Base-by-base conservation (phyloP, 75 land plant species). In the Pinus taeda region DNA sequence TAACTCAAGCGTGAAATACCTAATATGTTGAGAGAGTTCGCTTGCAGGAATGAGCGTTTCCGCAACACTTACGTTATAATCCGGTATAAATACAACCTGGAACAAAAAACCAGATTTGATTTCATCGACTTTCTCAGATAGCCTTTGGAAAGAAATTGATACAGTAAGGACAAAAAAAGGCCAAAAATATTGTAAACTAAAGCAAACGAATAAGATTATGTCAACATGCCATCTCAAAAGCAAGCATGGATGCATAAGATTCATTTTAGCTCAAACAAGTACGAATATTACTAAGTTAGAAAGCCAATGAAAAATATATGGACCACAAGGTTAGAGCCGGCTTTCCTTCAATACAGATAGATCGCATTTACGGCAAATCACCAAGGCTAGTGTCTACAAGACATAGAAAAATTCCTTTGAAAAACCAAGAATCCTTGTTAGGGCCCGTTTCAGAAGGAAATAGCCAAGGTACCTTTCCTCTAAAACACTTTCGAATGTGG, bases 11-110 rank as follows among this genome's bases (percentile, higher is more conserved):
- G 7, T 24, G 3, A 73, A 57, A 56, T 81, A 97, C 99, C 99
- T 97, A 84, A 97, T 97, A 73, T 97, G 99, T 70, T 97, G 93
- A 39, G 99, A 97, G 15, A 97, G 85, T 77, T 97, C 99, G 78
- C 96, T 95, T 29, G 92, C 96, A 74, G 99, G 99, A 81, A 97
- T 97, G 57, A 97, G 95, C 73, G 87, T 59, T 83, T 97, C 99
- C 63, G 99, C 99, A 20, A 95, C 98, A 83, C 96, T 97, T 37
- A 97, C 99, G 83, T 97, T 97, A 79, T 97, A 97, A 80, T 97
- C 95, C 15, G 99, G 99, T 59, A 97, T 88, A 88, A 97, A 92
- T 64, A 97, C 69, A 56, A 97, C 98, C 98, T 95, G 81, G 30
- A 75, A 76, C 8, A 59, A 71, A 37, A 60, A 76, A 65, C 22